These are phyloP conservation scores for Termitomyces bulborhizus DNA, from an alignment of 768 basidiomycete genomes.

Conservation along the genomic window DNA sequence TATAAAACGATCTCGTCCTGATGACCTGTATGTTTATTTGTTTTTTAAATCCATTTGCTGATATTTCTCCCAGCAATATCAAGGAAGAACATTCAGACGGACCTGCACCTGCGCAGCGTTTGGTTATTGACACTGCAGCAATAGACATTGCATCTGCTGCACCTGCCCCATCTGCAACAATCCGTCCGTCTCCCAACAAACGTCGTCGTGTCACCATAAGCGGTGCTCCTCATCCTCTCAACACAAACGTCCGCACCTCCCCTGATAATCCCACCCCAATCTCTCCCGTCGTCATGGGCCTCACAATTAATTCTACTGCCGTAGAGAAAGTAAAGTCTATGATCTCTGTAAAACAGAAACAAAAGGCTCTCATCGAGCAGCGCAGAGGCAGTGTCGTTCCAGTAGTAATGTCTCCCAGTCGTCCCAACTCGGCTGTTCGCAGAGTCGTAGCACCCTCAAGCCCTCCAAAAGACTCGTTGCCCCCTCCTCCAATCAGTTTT, in stretches of 20 bases:
- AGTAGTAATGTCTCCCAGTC: constrained; percentile 23
- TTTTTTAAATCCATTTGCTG: too few species aligned
- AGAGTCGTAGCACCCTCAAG: not conserved
- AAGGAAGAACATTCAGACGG: too few species aligned
- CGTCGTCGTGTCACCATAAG: constrained; percentile 63
- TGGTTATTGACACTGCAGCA: too few species aligned
- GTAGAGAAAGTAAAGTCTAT: constrained; percentile 60
- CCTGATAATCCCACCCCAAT: constrained; percentile 49
- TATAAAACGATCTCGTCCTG: constrained; percentile 22
- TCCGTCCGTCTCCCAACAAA: constrained; percentile 46
- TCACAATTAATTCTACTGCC: constrained; percentile 48
- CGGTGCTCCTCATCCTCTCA: constrained; percentile 36
- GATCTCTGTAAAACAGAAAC: constrained; percentile 61
- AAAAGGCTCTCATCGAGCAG: constrained; percentile 66
- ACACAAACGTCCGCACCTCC: constrained; percentile 39
- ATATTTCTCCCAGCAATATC: too few species aligned
- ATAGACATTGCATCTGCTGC: constrained; percentile 7
- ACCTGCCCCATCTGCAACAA: constrained; percentile 33
- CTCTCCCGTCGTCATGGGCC: constrained; percentile 61
- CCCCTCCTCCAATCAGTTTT: constrained; percentile 72
- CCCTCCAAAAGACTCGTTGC: constrained; percentile 37
- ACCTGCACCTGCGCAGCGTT: too few species aligned
- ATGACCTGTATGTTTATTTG: too few species aligned
- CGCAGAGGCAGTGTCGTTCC: constrained; percentile 54
- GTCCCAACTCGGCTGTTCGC: constrained; percentile 3